phyloP scores from a whole-genome alignment of 148 eudicot genomes.

The Camellia japonica region DNA sequence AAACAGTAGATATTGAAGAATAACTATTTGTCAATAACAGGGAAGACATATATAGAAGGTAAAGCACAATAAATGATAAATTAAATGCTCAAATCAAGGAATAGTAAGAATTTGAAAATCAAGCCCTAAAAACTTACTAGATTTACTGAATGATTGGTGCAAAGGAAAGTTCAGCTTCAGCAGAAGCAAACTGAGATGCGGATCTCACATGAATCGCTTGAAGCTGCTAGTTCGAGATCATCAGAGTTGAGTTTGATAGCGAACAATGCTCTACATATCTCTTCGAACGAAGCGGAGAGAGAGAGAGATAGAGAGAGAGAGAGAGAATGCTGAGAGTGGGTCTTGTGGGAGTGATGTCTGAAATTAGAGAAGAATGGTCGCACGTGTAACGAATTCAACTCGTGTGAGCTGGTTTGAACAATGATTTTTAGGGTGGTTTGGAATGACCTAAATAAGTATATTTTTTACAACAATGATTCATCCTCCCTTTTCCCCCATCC shows the following conservation, averaged over 20 bases:
- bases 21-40: neutral
- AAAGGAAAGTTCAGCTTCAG: slow-evolving; percentile 3
- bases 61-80: neutral
- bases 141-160: neutral
- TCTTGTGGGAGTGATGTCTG: neutral
- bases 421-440: too few species aligned
- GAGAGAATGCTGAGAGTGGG: neutral
- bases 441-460: too few species aligned
- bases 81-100: neutral
- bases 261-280: neutral
- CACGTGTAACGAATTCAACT: neutral
- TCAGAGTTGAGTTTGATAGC: neutral
- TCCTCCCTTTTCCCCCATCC: too few species aligned
- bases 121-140: slow-evolving; percentile 12
- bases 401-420: neutral
- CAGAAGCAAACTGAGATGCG: neutral
- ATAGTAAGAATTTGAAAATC: neutral
- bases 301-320: neutral
- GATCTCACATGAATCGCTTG: neutral
- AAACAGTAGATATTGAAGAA: neutral
- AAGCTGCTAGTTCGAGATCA: slow-evolving; percentile 10
- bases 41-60: neutral
- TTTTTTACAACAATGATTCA: too few species aligned
- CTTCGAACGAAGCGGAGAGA: neutral
- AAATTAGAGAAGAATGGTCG: neutral